phyloP scores from a whole-genome alignment of 2,329 filamentous ascomycete species.

The Cladobotryum mycophilum region DNA sequence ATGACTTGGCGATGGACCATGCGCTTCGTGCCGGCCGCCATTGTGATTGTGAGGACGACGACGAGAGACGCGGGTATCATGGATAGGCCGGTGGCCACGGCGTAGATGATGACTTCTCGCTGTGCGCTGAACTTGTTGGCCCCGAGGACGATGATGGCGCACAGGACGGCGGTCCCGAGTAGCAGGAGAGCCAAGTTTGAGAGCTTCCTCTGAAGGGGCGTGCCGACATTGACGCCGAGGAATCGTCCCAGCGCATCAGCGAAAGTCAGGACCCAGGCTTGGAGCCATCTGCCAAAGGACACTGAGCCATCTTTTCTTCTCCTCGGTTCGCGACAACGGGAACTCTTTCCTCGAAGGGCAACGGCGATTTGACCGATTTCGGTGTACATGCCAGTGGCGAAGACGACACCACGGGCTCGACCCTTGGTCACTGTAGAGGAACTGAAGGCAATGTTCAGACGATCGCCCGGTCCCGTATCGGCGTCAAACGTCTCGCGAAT shows the following conservation, averaged over 20 bases:
- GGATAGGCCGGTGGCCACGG: constrained; percentile 39
- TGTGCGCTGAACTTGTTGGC: constrained; percentile 34
- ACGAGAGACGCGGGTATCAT: constrained; percentile 47
- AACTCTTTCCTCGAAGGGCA: constrained; percentile 33
- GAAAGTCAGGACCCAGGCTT: constrained; percentile 33
- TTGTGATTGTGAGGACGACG: constrained; percentile 53
- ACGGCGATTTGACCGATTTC: constrained; percentile 57
- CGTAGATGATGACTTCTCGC: constrained; percentile 38
- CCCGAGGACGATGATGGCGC: constrained; percentile 39
- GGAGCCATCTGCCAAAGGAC: constrained; percentile 24
- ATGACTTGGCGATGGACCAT: constrained; percentile 49
- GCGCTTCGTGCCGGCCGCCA: constrained; percentile 48
- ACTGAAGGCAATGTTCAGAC: constrained; percentile 57
- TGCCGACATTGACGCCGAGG: constrained; percentile 50
- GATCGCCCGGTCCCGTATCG: constrained; percentile 47
- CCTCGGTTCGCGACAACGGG: constrained; percentile 31
- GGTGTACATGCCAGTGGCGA: constrained; percentile 55
- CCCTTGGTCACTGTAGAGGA: constrained; percentile 58
- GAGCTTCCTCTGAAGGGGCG: constrained; percentile 62
- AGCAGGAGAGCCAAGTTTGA: constrained; percentile 63
- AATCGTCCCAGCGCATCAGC: constrained; percentile 35
- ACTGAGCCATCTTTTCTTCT: constrained; percentile 37
- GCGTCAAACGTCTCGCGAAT: constrained; percentile 34
- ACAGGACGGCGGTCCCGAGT: constrained; percentile 51
- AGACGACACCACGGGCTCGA: constrained; percentile 52